phyloP scores from a whole-genome alignment of 176 grass and related monocot species.

The Oryza rufipogon region DNA sequence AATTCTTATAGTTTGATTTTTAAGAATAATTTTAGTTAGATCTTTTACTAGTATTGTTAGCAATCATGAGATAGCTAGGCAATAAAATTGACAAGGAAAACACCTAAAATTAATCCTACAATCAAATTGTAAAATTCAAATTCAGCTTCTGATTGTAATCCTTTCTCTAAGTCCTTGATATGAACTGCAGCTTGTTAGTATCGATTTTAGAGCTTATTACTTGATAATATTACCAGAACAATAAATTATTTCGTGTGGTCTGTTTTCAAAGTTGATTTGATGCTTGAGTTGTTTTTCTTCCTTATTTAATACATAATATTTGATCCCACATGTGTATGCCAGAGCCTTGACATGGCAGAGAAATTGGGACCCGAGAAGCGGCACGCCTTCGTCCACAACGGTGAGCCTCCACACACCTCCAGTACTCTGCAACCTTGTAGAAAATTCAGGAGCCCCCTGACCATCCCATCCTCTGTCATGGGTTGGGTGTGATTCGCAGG shows the following conservation, averaged over 20 bases:
- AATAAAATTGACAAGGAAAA: too few relatives aligned
- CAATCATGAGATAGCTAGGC: too few relatives aligned
- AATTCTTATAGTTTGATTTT: too few relatives aligned
- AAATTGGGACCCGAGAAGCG: conserved; percentile 89
- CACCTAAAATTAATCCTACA: too few relatives aligned
- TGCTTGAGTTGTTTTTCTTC: neutral
- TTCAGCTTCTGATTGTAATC: too few relatives aligned
- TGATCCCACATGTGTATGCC: neutral
- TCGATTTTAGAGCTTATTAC: neutral
- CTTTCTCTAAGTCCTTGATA: neutral
- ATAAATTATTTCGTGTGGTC: neutral
- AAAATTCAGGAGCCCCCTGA: neutral
- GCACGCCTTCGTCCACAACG: conserved; percentile 74
- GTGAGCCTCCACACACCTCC: conserved; percentile 32
- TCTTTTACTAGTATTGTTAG: neutral
- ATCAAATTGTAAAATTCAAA: too few relatives aligned
- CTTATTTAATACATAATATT: neutral
- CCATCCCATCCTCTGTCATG: neutral
- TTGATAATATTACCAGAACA: neutral
- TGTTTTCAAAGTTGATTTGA: neutral
- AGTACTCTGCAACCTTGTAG: neutral
- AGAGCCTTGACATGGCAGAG: conserved; percentile 66
- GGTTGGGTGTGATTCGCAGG: conserved; percentile 49
- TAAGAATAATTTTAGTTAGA: neutral
- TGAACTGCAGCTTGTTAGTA: neutral